Base-by-base conservation (phyloP, 306 rosid genomes). In the Nissolia schottii region DNA sequence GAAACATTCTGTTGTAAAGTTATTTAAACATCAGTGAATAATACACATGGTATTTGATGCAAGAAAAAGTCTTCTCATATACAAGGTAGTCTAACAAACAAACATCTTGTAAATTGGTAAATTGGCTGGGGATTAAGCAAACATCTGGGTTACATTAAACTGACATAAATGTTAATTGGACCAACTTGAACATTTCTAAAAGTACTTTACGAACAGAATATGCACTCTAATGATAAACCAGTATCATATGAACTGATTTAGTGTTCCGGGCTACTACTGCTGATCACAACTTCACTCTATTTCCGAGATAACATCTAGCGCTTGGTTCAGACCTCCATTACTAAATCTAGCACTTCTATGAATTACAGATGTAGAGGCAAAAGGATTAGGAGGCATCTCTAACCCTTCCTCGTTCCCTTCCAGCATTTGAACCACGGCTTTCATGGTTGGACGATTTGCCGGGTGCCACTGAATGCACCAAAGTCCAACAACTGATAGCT, bases 381-480 rank as follows among this genome's bases (percentile, higher is more conserved):
- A 77, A 40, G 82, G 82, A 62, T 77, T 77, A 22, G 77, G 73
- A n/a, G 81, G 82, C 67, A 70, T 53, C 25, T 29, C 56, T 31
- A 77, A n/a, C 46, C 70, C 70, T 41, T 61, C 71, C 9, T 37
- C 64, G 4, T 69, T 56, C 37, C 76, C 71, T 66, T 69, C 81
- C 6, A 77, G 31, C 65, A 77, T 77, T 69, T 77, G 81, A 60
- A 77, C 75, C 58, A 69, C 81, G 37, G 16, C 46, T 41, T 77
- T 77, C 81, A 77, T 77, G 56, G 76, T 48, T 19, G 81, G 81
- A n/a, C 77, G 81, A 62, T 70, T 51, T 0, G 10, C 66, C 0
- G 66, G 79, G 41, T 63, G 79, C 72, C 79, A 74, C 46, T 74
- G 72, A 51, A 74, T 73, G 70, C 78, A 73, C 70, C 77, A 82